Evolutionary conservation across 2,329 filamentous ascomycete species (phyloP).

Genomic region (Didymella glomerata): DNA sequence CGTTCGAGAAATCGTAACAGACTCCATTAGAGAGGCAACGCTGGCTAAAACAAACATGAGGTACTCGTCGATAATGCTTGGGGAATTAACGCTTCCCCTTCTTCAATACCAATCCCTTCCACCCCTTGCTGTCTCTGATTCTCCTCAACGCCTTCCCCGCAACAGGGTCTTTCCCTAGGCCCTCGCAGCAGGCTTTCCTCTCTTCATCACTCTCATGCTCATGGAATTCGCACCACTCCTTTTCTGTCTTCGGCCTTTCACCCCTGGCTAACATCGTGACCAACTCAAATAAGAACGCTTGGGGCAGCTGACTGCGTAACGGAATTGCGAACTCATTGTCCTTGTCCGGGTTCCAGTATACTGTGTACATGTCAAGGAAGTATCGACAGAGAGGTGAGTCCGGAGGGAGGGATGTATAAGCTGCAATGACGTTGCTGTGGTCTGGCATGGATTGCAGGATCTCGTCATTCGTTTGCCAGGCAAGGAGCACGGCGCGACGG

Average conservation of each 20-base stretch:
- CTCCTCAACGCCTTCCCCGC: conserved; percentile 43
- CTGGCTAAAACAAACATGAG: too few species aligned
- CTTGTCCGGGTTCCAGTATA: conserved; percentile 49
- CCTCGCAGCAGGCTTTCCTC: conserved; percentile 45
- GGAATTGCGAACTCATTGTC: conserved; percentile 44
- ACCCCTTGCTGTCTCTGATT: conserved; percentile 48
- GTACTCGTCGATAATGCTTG: too few species aligned
- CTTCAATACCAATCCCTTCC: conserved; percentile 49
- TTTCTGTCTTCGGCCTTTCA: conserved; percentile 47
- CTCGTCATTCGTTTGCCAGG: conserved; percentile 50
- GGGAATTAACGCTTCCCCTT: conserved; percentile 44
- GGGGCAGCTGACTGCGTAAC: conserved; percentile 45
- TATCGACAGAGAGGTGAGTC: conserved; percentile 45
- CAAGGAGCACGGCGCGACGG: conserved; percentile 43
- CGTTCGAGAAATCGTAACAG: too few species aligned
- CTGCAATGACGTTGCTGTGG: conserved; percentile 49
- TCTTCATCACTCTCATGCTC: conserved; percentile 47
- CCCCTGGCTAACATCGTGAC: conserved; percentile 44
- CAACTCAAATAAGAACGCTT: conserved; percentile 48
- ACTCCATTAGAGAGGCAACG: too few species aligned
- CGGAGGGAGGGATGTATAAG: conserved; percentile 43
- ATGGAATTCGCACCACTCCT: conserved; percentile 50
- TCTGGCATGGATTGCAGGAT: conserved; percentile 50
- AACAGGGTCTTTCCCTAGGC: conserved; percentile 41
- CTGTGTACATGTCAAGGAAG: conserved; percentile 50